Conservation (phyloP, 2,329 filamentous ascomycete species). For the Davidsoniella virescens region DNA sequence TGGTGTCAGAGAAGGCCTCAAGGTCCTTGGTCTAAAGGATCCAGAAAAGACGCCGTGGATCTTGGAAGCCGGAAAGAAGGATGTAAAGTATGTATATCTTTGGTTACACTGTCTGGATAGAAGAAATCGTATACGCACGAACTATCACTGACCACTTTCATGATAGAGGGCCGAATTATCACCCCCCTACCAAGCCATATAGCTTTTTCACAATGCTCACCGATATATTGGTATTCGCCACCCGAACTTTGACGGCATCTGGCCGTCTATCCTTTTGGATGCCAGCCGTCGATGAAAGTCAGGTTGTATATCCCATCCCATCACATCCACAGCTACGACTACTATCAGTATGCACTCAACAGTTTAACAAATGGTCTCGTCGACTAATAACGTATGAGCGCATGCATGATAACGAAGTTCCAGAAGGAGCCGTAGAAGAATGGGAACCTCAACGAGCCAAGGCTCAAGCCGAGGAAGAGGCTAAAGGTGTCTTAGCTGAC, state of each 20-base stretch:
- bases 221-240: conserved; percentile 74
- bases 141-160: background rate
- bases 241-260: conserved; percentile 56
- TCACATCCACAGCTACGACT: conserved; percentile 59
- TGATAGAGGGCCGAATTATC: conserved; percentile 44
- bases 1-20: conserved; percentile 79
- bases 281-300: conserved; percentile 69
- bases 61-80: conserved; percentile 51
- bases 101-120: too few relatives aligned
- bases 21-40: conserved; percentile 67
- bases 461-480: conserved; percentile 15
- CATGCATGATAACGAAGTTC: conserved; percentile 42
- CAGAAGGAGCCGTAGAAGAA: conserved; percentile 24
- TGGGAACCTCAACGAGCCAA: conserved; percentile 15
- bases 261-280: conserved; percentile 91
- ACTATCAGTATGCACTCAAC: conserved; percentile 63
- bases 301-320: conserved; percentile 61
- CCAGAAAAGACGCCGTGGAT: conserved; percentile 41
- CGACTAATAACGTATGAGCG: conserved; percentile 75
- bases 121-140: background rate
- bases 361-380: conserved; percentile 86
- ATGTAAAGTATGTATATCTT: conserved; percentile 42
- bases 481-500: conserved; percentile 34
- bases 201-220: conserved; percentile 80
- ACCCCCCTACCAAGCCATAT: conserved; percentile 83